Base-by-base conservation (phyloP, 2,329 filamentous ascomycete genomes). In the Xylaria sp. region DNA sequence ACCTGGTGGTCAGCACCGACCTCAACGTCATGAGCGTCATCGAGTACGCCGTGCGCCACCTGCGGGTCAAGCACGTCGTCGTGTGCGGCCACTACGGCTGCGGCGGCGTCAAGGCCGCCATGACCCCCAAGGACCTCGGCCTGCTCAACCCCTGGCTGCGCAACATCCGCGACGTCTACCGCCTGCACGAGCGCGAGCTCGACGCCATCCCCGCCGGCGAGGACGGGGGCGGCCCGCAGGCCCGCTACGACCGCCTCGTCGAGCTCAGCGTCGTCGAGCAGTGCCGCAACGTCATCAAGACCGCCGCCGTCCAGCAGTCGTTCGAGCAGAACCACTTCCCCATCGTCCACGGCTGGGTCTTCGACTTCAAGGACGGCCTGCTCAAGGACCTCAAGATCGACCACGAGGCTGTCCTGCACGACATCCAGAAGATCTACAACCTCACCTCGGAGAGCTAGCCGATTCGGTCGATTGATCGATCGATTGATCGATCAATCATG, bases 211-310 rank as follows among this genome's bases (percentile, higher is more conserved):
- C 72, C 68, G 75, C 87, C 75, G 77, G 81, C 74, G n/a, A n/a
- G n/a, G n/a, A n/a, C n/a, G n/a, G n/a, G n/a, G n/a, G n/a, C n/a
- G n/a, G n/a, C n/a, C n/a, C n/a, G n/a, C 66, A 78, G 7, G 79
- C 81, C 45, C 84, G 86, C 59, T 86, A 87, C 63, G 73, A 88
- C 62, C 87, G 87, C 58, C 77, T 97, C 52, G 89, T 91, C 45
- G 90, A 95, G 78, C 81, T 94, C 68, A 96, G 95, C 69, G 91
- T 96, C 44, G 72, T 86, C 38, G 84, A 89, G 73, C 88, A 92
- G 69, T 85, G 92, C 69, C 84, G 89, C 69, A 88, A 88, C 63
- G 78, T 96, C 60, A 86, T 89, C 78, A 87, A 91, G 79, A 92
- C 91, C 66, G 85, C 88, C 19, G 85, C 84, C 24, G 86, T 96